phyloP scores from a whole-genome alignment of 2,329 filamentous ascomycete genomes.

The Penicillium oxalicum region DNA sequence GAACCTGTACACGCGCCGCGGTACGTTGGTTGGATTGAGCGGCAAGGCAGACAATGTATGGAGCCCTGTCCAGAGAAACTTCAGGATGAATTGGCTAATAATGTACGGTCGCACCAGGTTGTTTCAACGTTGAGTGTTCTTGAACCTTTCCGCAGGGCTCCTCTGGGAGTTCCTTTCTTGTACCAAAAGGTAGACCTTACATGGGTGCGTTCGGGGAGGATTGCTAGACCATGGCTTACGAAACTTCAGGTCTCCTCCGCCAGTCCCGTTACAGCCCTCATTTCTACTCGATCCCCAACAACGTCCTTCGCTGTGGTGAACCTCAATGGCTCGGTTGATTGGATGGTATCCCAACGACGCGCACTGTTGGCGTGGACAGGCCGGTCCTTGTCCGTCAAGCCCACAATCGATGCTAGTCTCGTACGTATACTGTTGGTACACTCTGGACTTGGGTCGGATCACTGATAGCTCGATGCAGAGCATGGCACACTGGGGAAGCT shows the following conservation, averaged over 20 bases:
- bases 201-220: not conserved
- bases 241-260: conserved; percentile 66
- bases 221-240: conserved; percentile 8
- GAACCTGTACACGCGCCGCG: conserved; percentile 83
- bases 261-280: conserved; percentile 77
- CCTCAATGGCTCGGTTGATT: conserved; percentile 89
- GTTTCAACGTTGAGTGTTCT: conserved; percentile 85
- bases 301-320: conserved; percentile 84
- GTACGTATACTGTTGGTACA: conserved; percentile 34
- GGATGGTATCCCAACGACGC: conserved; percentile 83
- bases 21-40: conserved; percentile 81
- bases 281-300: conserved; percentile 78
- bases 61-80: not conserved
- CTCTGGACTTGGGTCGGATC: too few species aligned
- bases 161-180: conserved; percentile 84
- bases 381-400: conserved; percentile 70
- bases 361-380: conserved; percentile 96
- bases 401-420: conserved; percentile 67
- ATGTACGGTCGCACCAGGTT: conserved; percentile 48
- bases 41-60: conserved; percentile 85
- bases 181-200: conserved; percentile 60
- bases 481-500: conserved; percentile 85
- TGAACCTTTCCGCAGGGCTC: conserved; percentile 71
- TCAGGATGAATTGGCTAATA: not conserved
- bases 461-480: conserved; percentile 44